Evolutionary conservation across 306 rosid species (phyloP).

Genomic region (Bauhinia variegata): DNA sequence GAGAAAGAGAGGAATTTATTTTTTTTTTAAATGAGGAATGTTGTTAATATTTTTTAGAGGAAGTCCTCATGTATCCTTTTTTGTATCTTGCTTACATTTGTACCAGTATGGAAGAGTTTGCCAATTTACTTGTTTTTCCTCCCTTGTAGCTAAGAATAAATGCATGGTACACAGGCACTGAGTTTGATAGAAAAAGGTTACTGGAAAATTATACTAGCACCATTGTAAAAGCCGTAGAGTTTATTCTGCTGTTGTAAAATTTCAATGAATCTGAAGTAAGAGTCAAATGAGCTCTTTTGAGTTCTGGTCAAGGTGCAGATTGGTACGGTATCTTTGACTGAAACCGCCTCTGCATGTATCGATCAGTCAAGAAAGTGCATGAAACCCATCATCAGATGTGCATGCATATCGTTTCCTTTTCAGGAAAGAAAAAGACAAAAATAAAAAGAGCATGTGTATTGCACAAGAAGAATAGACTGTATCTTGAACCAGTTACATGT

Average conservation of each 20-base stretch:
- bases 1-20: slow-evolving; percentile 1
- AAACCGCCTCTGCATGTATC: slow-evolving; percentile 22
- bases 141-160: background rate
- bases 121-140: slow-evolving; percentile 9
- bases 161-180: too few relatives aligned
- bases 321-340: too few relatives aligned
- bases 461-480: background rate
- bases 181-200: too few relatives aligned
- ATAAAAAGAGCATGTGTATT: slow-evolving; percentile 12
- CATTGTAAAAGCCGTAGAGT: too few relatives aligned
- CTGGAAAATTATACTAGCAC: too few relatives aligned
- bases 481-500: too few relatives aligned
- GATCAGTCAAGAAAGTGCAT: slow-evolving; percentile 32
- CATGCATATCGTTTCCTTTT: slow-evolving; percentile 42
- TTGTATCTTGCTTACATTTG: slow-evolving; percentile 7
- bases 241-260: too few relatives aligned
- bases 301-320: too few relatives aligned
- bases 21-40: slow-evolving; percentile 19
- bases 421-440: slow-evolving; percentile 27
- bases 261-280: too few relatives aligned
- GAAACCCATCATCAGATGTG: slow-evolving; percentile 30
- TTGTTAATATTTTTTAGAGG: slow-evolving; percentile 40
- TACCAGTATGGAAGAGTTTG: slow-evolving; percentile 4
- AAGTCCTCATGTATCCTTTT: slow-evolving; percentile 10
- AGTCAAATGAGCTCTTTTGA: too few relatives aligned